These are phyloP conservation scores for Spinellus fusiger DNA, from an alignment of 192 early-diverging fungal genomes.

Conservation along the genomic window DNA sequence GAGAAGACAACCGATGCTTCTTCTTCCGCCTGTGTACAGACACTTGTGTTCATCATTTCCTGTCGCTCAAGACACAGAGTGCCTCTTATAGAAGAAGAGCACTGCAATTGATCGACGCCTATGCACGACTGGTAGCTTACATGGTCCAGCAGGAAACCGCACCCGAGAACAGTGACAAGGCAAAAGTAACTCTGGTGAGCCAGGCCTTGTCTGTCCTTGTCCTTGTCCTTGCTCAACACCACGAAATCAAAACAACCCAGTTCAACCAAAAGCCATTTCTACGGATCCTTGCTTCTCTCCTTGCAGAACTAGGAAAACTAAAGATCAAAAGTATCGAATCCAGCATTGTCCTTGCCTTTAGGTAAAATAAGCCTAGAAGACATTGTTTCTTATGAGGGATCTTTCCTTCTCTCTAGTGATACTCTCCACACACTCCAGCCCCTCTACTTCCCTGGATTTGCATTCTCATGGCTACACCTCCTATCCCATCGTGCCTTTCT, in stretches of 20 bases:
- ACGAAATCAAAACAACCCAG: slow-evolving; percentile 62
- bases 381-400: background rate
- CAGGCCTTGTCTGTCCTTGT: slow-evolving; percentile 84
- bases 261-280: slow-evolving; percentile 92
- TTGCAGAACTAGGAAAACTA: slow-evolving; percentile 62
- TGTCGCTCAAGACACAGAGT: slow-evolving; percentile 39
- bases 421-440: slow-evolving; percentile 84
- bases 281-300: slow-evolving; percentile 74
- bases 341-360: slow-evolving; percentile 3
- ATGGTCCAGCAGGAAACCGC: slow-evolving; percentile 75
- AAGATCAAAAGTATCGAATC: background rate
- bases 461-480: slow-evolving; percentile 92
- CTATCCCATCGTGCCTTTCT: slow-evolving; percentile 92
- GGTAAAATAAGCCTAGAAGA: slow-evolving; percentile 17
- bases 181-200: slow-evolving; percentile 60
- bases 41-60: slow-evolving; percentile 67
- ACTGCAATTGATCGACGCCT: slow-evolving; percentile 84
- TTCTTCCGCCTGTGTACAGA: slow-evolving; percentile 90
- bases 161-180: slow-evolving; percentile 60
- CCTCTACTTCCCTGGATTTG: slow-evolving; percentile 82
- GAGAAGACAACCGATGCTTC: slow-evolving; percentile 64
- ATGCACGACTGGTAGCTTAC: slow-evolving; percentile 74
- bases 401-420: slow-evolving; percentile 37
- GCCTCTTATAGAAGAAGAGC: slow-evolving; percentile 34
- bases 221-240: slow-evolving; percentile 74